phyloP scores from a whole-genome alignment of 73 alveolate genomes.

The Paramecium biaurelia region DNA sequence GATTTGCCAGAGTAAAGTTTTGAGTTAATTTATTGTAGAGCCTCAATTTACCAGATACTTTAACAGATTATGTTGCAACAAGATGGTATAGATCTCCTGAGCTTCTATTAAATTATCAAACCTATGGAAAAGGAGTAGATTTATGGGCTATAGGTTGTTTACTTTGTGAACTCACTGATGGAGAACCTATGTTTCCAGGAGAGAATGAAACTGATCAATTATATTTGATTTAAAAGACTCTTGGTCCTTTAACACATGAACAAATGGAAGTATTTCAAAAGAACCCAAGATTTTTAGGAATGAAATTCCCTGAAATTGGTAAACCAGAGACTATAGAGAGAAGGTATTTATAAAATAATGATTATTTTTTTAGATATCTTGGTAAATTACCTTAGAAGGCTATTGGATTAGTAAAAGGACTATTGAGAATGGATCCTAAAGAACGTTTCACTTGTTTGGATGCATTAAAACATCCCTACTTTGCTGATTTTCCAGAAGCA shows the following conservation, averaged over 20 bases:
- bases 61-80: slow-evolving; percentile 83
- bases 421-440: slow-evolving; percentile 83
- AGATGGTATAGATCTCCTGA: slow-evolving; percentile 87
- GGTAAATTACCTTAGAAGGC: slow-evolving; percentile 78
- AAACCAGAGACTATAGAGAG: slow-evolving; percentile 94
- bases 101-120: slow-evolving; percentile 53
- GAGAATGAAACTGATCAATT: slow-evolving; percentile 92
- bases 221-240: slow-evolving; percentile 80
- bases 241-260: slow-evolving; percentile 84
- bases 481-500: slow-evolving; percentile 68
- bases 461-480: slow-evolving; percentile 82
- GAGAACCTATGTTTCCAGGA: slow-evolving; percentile 96
- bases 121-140: slow-evolving; percentile 84
- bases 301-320: slow-evolving; percentile 87
- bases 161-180: slow-evolving; percentile 95
- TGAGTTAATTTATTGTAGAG: slow-evolving; percentile 41
- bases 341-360: slow-evolving; percentile 56
- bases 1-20: slow-evolving; percentile 80
- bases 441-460: slow-evolving; percentile 76
- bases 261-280: slow-evolving; percentile 79
- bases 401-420: slow-evolving; percentile 68
- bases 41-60: slow-evolving; percentile 49
- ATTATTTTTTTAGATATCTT: slow-evolving; percentile 52
- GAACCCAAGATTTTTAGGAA: slow-evolving; percentile 90
- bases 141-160: slow-evolving; percentile 94